Conservation (phyloP, 2,329 filamentous ascomycete genomes). For the Beauveria medogensis region DNA sequence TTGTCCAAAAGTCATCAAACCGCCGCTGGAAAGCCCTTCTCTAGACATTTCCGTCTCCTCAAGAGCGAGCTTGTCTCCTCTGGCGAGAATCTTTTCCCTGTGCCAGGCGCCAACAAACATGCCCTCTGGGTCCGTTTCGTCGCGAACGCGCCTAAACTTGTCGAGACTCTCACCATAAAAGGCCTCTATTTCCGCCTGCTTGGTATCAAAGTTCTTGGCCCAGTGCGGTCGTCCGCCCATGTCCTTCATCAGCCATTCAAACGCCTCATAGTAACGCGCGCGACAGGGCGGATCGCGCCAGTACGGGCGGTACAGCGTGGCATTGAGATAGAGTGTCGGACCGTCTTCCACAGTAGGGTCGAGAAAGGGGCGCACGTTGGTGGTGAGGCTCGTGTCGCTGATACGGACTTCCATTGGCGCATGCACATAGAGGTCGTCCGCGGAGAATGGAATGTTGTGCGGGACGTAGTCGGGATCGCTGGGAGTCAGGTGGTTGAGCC, state of each 20-base stretch:
- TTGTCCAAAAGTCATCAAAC: slow-evolving; percentile 7
- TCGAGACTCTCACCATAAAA: slow-evolving; percentile 64
- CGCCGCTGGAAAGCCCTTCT: not conserved
- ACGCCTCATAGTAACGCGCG: slow-evolving; percentile 75
- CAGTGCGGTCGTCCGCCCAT: slow-evolving; percentile 78
- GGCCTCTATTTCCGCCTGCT: slow-evolving; percentile 50
- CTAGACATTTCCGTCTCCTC: slow-evolving; percentile 29
- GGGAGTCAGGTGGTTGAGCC: slow-evolving; percentile 60
- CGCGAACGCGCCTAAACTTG: slow-evolving; percentile 59
- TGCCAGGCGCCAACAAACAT: slow-evolving; percentile 94
- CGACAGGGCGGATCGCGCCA: slow-evolving; percentile 67
- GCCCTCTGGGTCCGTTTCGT: slow-evolving; percentile 67
- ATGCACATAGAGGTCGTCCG: slow-evolving; percentile 74
- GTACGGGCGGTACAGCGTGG: slow-evolving; percentile 81
- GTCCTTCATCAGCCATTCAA: slow-evolving; percentile 85
- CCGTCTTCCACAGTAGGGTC: slow-evolving; percentile 62
- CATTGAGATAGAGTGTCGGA: slow-evolving; percentile 81
- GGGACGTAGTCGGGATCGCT: slow-evolving; percentile 56
- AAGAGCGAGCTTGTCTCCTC: slow-evolving; percentile 24
- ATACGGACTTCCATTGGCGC: slow-evolving; percentile 90
- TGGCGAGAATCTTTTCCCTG: slow-evolving; percentile 52
- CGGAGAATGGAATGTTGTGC: slow-evolving; percentile 70
- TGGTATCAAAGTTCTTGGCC: slow-evolving; percentile 79
- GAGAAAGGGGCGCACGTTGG: slow-evolving; percentile 39
- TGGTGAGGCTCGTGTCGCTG: slow-evolving; percentile 51